Base-by-base conservation (phyloP, 2,329 filamentous ascomycete species). In the Scleromitrula shiraiana region DNA sequence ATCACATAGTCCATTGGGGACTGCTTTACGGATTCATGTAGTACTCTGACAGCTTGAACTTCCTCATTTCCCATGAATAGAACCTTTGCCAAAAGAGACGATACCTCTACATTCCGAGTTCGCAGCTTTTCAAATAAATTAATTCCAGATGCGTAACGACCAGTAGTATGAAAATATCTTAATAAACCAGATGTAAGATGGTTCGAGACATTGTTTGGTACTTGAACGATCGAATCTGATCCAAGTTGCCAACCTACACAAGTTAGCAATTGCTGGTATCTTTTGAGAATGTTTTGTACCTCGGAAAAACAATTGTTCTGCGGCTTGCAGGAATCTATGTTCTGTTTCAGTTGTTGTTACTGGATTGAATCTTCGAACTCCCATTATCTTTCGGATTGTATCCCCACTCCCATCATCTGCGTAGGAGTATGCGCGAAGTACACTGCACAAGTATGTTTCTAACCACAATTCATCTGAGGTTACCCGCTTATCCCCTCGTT, bases 311-410 rank as follows among this genome's bases (percentile, higher is more conserved):
- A 98, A 75, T 60, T 86, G 85, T 68, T 98, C 93, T 9, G 93
- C 93, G 17, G 93, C 88, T 61, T 95, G 86, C 35, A 98, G 73
- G 65, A 98, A 98, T 56, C 88, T 88, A 64, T 98, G 93, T 68
- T 98, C 93, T 52, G 88, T 89, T 67, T 98, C 93, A n/a, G 93
- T 97, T 66, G 87, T 97, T 40, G 89, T 96, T 52, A 98, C 88
- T 1, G 93, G 93, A 64, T 98, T 98, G 75, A 98, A 97, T 54
- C 93, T 80, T 58, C 93, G 79, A 42, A 97, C 89, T n/a, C 91
- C 93, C 64, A 97, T 87, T 51, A 98, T 96, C 70, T 93, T 95
- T 67, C 93, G 86, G 64, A 97, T 95, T 1, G 86, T 86, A 60
- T 96, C 91, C 46, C 91, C 91, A 47, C 86, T 93, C 37, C 91